These are phyloP conservation scores for Beauveria sp. DNA, from an alignment of 2,329 filamentous ascomycete species.

Conservation along the genomic window DNA sequence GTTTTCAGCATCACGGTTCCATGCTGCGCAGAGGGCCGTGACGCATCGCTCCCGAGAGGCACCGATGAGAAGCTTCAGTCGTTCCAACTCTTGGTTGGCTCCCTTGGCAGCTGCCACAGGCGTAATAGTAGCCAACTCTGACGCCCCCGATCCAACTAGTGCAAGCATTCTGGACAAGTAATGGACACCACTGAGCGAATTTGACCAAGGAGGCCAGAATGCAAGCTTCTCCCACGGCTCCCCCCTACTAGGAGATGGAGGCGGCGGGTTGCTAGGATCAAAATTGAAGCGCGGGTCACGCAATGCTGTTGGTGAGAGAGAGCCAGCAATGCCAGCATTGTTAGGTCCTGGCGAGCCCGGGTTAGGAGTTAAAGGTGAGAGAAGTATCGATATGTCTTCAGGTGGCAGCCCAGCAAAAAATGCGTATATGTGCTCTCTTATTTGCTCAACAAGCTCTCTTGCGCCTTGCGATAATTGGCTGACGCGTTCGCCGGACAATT, in stretches of 20 bases:
- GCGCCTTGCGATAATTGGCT: conserved; percentile 68
- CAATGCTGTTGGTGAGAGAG: conserved; percentile 46
- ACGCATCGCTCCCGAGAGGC: conserved; percentile 78
- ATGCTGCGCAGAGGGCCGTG: conserved; percentile 77
- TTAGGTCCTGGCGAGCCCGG: conserved; percentile 45
- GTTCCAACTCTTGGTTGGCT: conserved; percentile 56
- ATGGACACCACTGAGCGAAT: conserved; percentile 84
- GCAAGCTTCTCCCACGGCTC: conserved; percentile 90
- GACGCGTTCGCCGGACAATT: conserved; percentile 63
- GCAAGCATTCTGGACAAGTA: conserved; percentile 78
- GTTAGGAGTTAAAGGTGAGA: conserved; percentile 69
- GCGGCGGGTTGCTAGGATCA: conserved; percentile 68
- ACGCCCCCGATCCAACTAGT: conserved; percentile 77
- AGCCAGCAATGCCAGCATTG: conserved; percentile 23
- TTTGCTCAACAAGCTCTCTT: conserved; percentile 72
- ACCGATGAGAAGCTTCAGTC: conserved; percentile 67
- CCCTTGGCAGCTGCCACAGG: conserved; percentile 47
- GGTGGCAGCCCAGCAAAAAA: conserved; percentile 86
- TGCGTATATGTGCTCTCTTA: conserved; percentile 69
- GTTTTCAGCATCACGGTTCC: conserved; percentile 89
- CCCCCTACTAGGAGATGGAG: conserved; percentile 67
- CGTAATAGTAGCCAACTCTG: conserved; percentile 71
- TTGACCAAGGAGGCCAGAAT: conserved; percentile 92
- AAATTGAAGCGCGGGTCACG: conserved; percentile 73
- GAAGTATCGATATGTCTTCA: conserved; percentile 81